Evolutionary conservation across 208 protist species (phyloP).

Genomic region (Trypanosoma congolense): DNA sequence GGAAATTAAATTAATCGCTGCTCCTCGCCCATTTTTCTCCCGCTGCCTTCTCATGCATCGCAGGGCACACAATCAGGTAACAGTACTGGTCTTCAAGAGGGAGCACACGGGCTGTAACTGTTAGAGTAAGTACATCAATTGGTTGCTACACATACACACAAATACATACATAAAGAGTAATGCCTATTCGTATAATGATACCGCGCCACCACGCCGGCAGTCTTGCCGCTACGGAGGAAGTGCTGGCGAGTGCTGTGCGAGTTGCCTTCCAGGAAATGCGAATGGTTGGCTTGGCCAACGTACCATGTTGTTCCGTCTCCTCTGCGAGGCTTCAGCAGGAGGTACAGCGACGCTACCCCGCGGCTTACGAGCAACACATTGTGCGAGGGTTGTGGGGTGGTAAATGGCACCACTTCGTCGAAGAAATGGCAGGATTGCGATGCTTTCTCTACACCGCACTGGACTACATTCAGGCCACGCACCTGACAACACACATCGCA

Average conservation of each 20-base stretch:
- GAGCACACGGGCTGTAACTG: too few relatives aligned
- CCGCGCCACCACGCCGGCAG: neutral
- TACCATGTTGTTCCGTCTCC: conserved; percentile 3
- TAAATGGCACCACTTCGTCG: conserved; percentile 14
- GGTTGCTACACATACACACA: too few relatives aligned
- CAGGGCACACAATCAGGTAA: too few relatives aligned
- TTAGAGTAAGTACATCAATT: too few relatives aligned
- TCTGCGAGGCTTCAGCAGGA: conserved; percentile 7
- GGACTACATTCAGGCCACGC: neutral
- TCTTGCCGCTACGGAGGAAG: conserved; percentile 3
- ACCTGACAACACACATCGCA: conserved; percentile 6
- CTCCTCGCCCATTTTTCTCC: too few relatives aligned
- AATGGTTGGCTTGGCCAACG: neutral
- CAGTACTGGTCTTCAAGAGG: too few relatives aligned
- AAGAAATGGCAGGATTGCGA: conserved; percentile 1
- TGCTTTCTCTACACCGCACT: conserved; percentile 4
- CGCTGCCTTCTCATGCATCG: too few relatives aligned
- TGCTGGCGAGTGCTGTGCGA: neutral
- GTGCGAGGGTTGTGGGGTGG: neutral
- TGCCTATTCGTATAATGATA: conserved; percentile 6
- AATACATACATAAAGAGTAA: neutral
- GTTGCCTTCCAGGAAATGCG: conserved; percentile 1
- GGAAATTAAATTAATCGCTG: too few relatives aligned
- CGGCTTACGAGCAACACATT: conserved; percentile 8
- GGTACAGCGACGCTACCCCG: neutral